Percentiles rank a stretch among this genome's conserved stretches.
These are phyloP conservation scores for Tuber melanosporum DNA, from an alignment of 495 filamentous ascomycete genomes.

Conservation along the genomic window DNA sequence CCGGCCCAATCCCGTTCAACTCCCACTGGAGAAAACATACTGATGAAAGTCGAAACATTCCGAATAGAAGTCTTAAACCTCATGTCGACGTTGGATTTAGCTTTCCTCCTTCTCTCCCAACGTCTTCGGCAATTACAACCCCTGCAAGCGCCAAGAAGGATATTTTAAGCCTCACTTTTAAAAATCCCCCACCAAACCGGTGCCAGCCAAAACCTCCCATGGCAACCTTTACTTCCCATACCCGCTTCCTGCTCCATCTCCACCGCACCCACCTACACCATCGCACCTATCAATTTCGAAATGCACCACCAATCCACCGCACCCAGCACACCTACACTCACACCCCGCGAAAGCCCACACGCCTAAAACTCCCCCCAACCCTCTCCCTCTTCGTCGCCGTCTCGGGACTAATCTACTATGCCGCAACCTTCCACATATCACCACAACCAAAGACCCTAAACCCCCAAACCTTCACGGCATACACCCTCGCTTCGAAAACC, in stretches of 20 bases:
- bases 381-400: conserved; percentile 14
- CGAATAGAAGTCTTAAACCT: conserved; percentile 72
- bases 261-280: neutral
- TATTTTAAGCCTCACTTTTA: conserved; percentile 23
- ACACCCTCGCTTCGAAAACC: conserved; percentile 58
- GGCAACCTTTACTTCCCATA: neutral
- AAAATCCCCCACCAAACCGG: neutral
- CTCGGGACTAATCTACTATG: conserved; percentile 12
- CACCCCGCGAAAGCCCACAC: neutral
- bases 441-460: conserved; percentile 44
- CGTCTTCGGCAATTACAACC: neutral
- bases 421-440: conserved; percentile 5
- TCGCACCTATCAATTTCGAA: neutral
- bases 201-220: neutral
- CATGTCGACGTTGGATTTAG: conserved; percentile 49
- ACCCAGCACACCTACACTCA: neutral
- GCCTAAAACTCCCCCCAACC: conserved; percentile 7
- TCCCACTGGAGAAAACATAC: conserved; percentile 47
- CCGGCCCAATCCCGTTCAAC: neutral
- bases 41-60: conserved; percentile 78
- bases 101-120: conserved; percentile 18
- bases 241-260: neutral
- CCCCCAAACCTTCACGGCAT: conserved; percentile 53
- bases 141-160: neutral
- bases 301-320: neutral